These are phyloP conservation scores for Pyrus communis DNA, from an alignment of 306 rosid species.

Conservation along the genomic window DNA sequence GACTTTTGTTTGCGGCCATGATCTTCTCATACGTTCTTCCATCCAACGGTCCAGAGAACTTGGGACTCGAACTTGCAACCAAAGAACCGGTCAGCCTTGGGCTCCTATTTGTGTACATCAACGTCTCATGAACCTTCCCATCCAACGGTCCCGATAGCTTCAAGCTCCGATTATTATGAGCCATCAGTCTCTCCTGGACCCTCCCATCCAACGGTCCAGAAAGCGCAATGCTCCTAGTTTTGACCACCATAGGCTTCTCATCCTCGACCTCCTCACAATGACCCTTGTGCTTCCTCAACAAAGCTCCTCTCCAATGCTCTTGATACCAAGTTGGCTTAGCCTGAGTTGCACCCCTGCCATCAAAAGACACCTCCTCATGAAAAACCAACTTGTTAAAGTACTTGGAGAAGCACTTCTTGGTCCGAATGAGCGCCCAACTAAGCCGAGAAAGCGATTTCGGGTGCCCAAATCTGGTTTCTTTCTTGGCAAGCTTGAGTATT, in stretches of 20 bases:
- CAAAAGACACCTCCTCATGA: constrained; percentile 8
- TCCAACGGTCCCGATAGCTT: constrained; percentile 81
- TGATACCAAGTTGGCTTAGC: constrained; percentile 17
- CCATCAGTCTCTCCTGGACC: constrained; percentile 15
- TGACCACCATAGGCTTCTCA: constrained; percentile 21
- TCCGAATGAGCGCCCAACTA: constrained; percentile 29
- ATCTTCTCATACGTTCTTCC: constrained; percentile 18
- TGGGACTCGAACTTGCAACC: constrained; percentile 41
- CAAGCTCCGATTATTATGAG: constrained; percentile 3
- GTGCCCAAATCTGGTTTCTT: constrained; percentile 12
- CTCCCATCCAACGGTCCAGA: constrained; percentile 30
- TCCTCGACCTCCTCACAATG: constrained; percentile 7
- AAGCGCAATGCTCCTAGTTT: constrained; percentile 36
- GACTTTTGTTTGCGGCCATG: constrained; percentile 17
- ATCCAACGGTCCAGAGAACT: constrained; percentile 41
- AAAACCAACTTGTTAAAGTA: constrained; percentile 35
- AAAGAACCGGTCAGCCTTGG: constrained; percentile 28
- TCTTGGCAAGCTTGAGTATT: constrained; percentile 72
- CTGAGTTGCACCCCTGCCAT: not conserved
- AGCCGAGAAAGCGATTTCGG: constrained; percentile 30
- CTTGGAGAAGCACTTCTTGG: constrained; percentile 48
- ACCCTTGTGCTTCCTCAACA: constrained; percentile 27
- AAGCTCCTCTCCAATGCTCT: constrained; percentile 39
- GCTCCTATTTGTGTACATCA: constrained; percentile 34
- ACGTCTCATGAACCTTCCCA: constrained; percentile 45